These are phyloP conservation scores for Suhomyces emberorum DNA, from an alignment of 805 yeast species.

Conservation along the genomic window DNA sequence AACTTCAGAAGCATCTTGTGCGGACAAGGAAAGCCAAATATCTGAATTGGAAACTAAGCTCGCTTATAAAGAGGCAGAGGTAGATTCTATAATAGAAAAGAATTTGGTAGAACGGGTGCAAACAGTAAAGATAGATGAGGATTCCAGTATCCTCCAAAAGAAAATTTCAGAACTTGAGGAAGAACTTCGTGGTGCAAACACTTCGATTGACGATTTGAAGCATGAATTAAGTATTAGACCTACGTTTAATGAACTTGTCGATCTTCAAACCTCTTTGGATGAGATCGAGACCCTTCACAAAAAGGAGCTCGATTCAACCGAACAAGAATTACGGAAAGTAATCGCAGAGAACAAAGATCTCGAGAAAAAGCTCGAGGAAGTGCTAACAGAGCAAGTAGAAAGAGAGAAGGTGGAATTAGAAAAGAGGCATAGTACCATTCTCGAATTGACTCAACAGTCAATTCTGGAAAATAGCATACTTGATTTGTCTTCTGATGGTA, in stretches of 20 bases:
- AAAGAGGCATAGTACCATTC: too few relatives aligned
- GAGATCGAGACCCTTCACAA: slow-evolving; percentile 41
- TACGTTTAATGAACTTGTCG: slow-evolving; percentile 39
- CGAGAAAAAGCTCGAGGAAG: slow-evolving; percentile 12
- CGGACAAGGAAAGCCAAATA: neutral
- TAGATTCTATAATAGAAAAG: slow-evolving; percentile 10
- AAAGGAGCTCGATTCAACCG: slow-evolving; percentile 27
- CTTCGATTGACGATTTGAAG: slow-evolving; percentile 25
- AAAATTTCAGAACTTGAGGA: neutral
- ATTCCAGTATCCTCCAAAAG: neutral
- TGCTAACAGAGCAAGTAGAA: slow-evolving; percentile 7
- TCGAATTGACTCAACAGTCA: neutral
- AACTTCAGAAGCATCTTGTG: neutral
- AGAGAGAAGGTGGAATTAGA: slow-evolving; percentile 3
- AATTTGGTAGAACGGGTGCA: slow-evolving; percentile 9
- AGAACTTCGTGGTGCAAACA: neutral
- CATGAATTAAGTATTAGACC: slow-evolving; percentile 39
- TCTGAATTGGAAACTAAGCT: slow-evolving; percentile 5
- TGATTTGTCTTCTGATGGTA: too few relatives aligned
- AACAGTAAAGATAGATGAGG: slow-evolving; percentile 8
- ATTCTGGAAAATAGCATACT: neutral
- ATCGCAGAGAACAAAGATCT: slow-evolving; percentile 20
- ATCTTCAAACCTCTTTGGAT: slow-evolving; percentile 41
- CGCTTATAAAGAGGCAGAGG: slow-evolving; percentile 9
- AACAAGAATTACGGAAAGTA: slow-evolving; percentile 21